Percentiles rank a stretch among this genome's conserved stretches.
phyloP scores from a whole-genome alignment of 371 early-diverging fungal genomes.

The Ordospora colligata region DNA sequence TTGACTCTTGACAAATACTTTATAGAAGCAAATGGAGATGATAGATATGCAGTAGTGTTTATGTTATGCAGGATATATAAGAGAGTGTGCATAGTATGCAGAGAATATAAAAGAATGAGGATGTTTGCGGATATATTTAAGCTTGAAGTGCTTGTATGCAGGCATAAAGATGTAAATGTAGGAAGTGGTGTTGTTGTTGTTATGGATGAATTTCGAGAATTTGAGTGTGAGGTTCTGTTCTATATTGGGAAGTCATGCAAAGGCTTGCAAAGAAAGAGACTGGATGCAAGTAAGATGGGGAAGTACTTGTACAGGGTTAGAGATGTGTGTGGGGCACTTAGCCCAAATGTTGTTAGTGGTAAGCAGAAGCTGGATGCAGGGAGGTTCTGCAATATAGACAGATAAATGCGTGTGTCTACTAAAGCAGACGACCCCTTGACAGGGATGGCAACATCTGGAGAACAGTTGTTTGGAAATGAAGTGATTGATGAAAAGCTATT shows the following conservation, averaged over 20 bases:
- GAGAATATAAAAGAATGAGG: conserved; percentile 2
- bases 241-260: conserved; percentile 16
- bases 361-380: conserved; percentile 16
- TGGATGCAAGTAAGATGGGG: conserved; percentile 4
- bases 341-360: conserved; percentile 23
- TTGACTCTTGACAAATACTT: conserved; percentile 2
- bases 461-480: neutral
- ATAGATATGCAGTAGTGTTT: conserved; percentile 17
- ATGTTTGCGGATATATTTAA: conserved; percentile 35
- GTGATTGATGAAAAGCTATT: conserved; percentile 7
- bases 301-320: conserved; percentile 30
- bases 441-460: neutral
- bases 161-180: neutral
- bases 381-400: conserved; percentile 25
- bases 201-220: neutral
- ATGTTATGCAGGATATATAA: conserved; percentile 4
- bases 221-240: conserved; percentile 8
- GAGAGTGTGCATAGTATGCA: neutral
- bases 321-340: conserved; percentile 23
- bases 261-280: neutral
- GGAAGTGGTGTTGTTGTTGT: neutral
- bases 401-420: neutral
- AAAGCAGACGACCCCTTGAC: conserved; percentile 17
- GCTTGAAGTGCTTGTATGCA: neutral
- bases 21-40: conserved; percentile 11